Base-by-base conservation (phyloP, 2,329 filamentous ascomycete species). In the Pseudocercospora pini-densiflorae region DNA sequence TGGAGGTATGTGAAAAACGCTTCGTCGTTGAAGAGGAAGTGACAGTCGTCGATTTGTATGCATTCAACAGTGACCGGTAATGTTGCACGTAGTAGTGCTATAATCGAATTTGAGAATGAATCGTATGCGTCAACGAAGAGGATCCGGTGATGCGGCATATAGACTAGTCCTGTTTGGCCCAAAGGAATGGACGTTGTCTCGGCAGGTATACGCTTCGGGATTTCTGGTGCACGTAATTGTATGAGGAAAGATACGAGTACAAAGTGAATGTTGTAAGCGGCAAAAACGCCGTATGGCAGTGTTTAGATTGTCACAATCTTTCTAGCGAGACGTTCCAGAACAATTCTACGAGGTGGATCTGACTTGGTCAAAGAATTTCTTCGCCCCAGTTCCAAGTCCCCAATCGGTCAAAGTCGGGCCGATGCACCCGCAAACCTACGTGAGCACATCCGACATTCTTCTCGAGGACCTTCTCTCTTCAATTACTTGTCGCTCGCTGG, bases 121-220 rank as follows among this genome's bases (percentile, higher is more conserved):
- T 99, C 95, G 80, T 97, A 97, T 68, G 94, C 94, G 79, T 98
- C 95, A 72, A 99, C 85, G 80, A 97, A 97, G 69, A 98, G 87
- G 68, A 98, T 67, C 47, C 71, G 73, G 58, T 69, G 70, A 61
- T 53, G 69, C 64, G 69, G 71, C 73, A 76, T 75, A 67, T 70
- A 68, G 45, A 21, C 33, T 62, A 61, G 62, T 43, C 45, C 24
- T 51, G 49, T 55, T 36, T 55, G 31, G 19, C 19, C 55, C 55
- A 58, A 58, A 33, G 55, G n/a, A 58, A 58, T 58, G 55, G 33
- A 21, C 19, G 40, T 19, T 43, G 40, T 43, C 40, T 43, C 40
- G 40, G 33, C 33, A 16, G 33, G 33, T 36, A 16, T 36, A 36
- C 33, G 33, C 33, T 36, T 36, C 33, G 33, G 33, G 33, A 36